phyloP scores from a whole-genome alignment of 768 basidiomycete genomes.

The Serendipita sp. region DNA sequence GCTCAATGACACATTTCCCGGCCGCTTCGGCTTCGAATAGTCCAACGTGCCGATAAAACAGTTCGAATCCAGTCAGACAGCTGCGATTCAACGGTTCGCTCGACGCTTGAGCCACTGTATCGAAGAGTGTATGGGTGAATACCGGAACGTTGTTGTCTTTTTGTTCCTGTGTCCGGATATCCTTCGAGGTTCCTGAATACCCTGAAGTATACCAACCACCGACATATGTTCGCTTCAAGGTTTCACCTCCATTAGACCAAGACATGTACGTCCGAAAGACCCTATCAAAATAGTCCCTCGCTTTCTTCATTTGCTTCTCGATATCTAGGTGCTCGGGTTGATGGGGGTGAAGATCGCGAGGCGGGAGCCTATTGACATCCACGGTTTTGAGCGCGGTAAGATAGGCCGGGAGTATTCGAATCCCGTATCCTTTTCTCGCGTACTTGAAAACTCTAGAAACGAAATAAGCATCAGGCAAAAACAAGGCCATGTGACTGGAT shows the following conservation, averaged over 20 bases:
- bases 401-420: slow-evolving; percentile 9
- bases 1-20: slow-evolving; percentile 4
- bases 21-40: slow-evolving; percentile 8
- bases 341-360: background rate
- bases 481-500: too few species aligned
- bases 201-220: background rate
- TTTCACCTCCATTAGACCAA: background rate
- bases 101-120: background rate
- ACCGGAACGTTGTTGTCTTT: background rate
- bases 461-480: background rate
- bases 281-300: background rate
- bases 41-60: slow-evolving; percentile 11
- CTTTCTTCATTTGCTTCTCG: background rate
- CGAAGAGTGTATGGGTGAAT: slow-evolving; percentile 7
- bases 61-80: slow-evolving; percentile 7
- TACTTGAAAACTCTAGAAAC: slow-evolving; percentile 10
- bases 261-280: background rate
- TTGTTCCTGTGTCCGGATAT: background rate
- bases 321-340: background rate
- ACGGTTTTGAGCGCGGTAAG: slow-evolving; percentile 1
- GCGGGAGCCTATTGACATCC: background rate
- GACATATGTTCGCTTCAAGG: background rate
- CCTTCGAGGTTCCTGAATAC: background rate
- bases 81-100: slow-evolving; percentile 7
- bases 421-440: slow-evolving; percentile 11